Evolutionary conservation across 345 rosid species (phyloP), one percentile per base, ranked within the genome.

Genomic region (Conringia planisiliqua): DNA sequence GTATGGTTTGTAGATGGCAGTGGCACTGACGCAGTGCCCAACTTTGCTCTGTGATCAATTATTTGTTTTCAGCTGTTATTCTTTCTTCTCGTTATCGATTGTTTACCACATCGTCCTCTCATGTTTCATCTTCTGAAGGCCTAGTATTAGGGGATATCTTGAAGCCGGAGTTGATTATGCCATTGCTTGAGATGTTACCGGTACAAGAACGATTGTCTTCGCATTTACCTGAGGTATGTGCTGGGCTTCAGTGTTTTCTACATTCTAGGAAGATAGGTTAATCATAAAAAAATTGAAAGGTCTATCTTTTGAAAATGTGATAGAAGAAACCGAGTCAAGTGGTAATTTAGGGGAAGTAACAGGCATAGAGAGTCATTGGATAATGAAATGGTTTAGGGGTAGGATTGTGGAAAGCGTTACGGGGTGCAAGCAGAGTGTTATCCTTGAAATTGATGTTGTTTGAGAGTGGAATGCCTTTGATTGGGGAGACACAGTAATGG

Each of bases 131-230:
- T 68, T 42, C 27, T 58, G 20, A 81, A 95, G 99, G 97, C 16
- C 55, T 95, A 57, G 97, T 81, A 64, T 82, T 95, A 68, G 97
- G 88, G 60, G 99, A 95, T 75, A 83, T 92, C 58, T 80, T 94
- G 86, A 94, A 80, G 82, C 97, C 98, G 13, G 98, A 94, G 62
- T 72, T 91, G 77, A 88, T 94, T 63, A 78, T 90, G 93, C 98
- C 98, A 66, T 85, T 94, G 86, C 86, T 94, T 71, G 89, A 79
- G 70, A 85, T 84, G 54, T 71, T 90, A 80, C 85, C 88, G 0
- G 42, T 91, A 82, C 84, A 89, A 78, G 87, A 91, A 72, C 79
- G 83, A 69, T 70, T 94, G 64, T 83, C 87, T 42, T 79, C 89
- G 11, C 87, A 86, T 85, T 82, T 94, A 79, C 98, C 98, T 39